phyloP scores from a whole-genome alignment of 345 rosid genomes.

The Eutrema japonicum region DNA sequence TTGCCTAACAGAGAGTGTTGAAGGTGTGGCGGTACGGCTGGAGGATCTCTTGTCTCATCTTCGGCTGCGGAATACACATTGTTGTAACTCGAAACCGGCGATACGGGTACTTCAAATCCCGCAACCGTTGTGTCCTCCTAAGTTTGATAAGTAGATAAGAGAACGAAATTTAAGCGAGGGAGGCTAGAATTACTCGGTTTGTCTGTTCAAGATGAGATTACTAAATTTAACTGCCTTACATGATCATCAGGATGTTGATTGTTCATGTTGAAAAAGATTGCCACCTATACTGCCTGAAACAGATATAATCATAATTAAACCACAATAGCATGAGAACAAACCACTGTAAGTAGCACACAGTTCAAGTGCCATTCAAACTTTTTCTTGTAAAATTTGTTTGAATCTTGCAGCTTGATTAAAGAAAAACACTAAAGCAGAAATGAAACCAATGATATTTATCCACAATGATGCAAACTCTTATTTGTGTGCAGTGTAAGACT shows the following conservation, averaged over 20 bases:
- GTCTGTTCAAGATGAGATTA: neutral
- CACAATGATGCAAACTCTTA: conserved; percentile 8
- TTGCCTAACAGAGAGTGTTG: conserved; percentile 63
- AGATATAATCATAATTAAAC: conserved; percentile 4
- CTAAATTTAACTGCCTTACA: conserved; percentile 51
- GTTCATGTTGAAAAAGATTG: conserved; percentile 58
- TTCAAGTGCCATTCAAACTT: too few relatives aligned
- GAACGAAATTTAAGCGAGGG: neutral
- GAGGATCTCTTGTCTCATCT: conserved; percentile 94
- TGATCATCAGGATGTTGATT: conserved; percentile 51
- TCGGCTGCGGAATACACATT: conserved; percentile 60
- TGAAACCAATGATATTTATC: neutral
- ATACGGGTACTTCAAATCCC: conserved; percentile 88
- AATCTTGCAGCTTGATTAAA: neutral
- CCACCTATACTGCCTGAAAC: conserved; percentile 32
- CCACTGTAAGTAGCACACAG: neutral
- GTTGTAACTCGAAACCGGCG: conserved; percentile 94
- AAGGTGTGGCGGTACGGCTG: conserved; percentile 79
- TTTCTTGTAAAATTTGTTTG: neutral
- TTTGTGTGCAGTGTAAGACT: neutral
- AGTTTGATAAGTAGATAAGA: conserved; percentile 24
- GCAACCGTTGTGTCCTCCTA: conserved; percentile 80
- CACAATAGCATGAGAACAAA: neutral
- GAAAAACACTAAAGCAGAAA: neutral
- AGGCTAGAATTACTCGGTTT: neutral